Base-by-base conservation (phyloP, 2,329 filamentous ascomycete genomes). In the Domatiomyces catenatus region DNA sequence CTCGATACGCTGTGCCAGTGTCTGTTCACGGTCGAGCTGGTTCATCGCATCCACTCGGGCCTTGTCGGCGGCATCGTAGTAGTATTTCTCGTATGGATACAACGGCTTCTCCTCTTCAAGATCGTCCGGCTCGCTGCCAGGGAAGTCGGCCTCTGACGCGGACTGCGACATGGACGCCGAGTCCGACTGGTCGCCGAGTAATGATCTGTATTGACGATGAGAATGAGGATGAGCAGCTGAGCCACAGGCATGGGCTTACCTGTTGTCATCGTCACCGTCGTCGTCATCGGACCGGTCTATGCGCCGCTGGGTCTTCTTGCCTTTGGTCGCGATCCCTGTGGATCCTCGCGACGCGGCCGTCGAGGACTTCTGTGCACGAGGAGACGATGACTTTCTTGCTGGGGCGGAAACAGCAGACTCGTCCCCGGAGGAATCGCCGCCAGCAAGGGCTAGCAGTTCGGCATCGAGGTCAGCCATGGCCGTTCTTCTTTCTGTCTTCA, bases 111-210 rank as follows among this genome's bases (percentile, higher is more conserved):
- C 67, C 42, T 69, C 67, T 20, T 62, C 69, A 50, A 68, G 68
- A n/a, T 47, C 45, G 22, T 60, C 63, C 24, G 61, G 61, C 52
- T 64, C 58, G 32, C 32, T 39, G 22, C 47, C 63, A 48, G 75
- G 69, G 51, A 73, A 70, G 57, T 85, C 81, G 20, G 76, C 79
- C 56, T 86, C 84, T n/a, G 85, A 86, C 56, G 87, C 83, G 45
- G 84, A 92, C 65, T 92, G 86, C 53, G 90, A 87, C 87, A 94
- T 94, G 19, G 86, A 83, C 19, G 82, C 88, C 8, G 88, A 94
- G 61, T 83, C 48, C 84, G 77, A 5, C 87, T 94, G 63, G 80
- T 76, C 48, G 80, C 80, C 80, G 12, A 74, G 72, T 19, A 81
- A 84, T 18, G 83, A 89, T 50, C 84, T 90, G 62, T 52, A 56